Conservation (phyloP, 768 basidiomycete species). For the Boletus sp. region DNA sequence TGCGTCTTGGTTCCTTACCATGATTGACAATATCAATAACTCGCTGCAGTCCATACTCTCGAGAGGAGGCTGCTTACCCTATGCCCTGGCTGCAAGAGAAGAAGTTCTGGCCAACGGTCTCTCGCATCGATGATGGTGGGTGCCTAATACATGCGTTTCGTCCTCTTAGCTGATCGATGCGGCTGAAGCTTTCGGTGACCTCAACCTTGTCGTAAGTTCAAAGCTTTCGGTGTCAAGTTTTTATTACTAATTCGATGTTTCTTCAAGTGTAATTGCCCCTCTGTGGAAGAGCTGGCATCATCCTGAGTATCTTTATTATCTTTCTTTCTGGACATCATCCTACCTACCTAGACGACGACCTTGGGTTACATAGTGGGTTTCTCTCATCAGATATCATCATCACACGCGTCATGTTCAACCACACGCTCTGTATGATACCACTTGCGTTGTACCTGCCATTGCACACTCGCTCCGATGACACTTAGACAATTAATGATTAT, state of each 20-base stretch:
- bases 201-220: slow-evolving; percentile 80
- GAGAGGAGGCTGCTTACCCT: slow-evolving; percentile 89
- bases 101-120: slow-evolving; percentile 97
- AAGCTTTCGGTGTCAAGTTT: neutral
- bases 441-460: slow-evolving; percentile 24
- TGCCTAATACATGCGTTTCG: slow-evolving; percentile 1
- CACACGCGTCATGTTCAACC: slow-evolving; percentile 61
- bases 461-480: slow-evolving; percentile 13
- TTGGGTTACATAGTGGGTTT: slow-evolving; percentile 36
- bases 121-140: slow-evolving; percentile 90
- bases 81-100: slow-evolving; percentile 75
- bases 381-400: slow-evolving; percentile 47
- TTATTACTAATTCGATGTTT: slow-evolving; percentile 8
- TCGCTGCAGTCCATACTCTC: slow-evolving; percentile 75
- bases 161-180: slow-evolving; percentile 2
- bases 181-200: slow-evolving; percentile 80
- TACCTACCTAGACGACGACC: slow-evolving; percentile 20
- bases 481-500: slow-evolving; percentile 13
- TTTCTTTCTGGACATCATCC: slow-evolving; percentile 23
- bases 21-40: slow-evolving; percentile 6
- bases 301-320: slow-evolving; percentile 18
- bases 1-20: slow-evolving; percentile 32
- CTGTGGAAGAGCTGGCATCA: slow-evolving; percentile 74
- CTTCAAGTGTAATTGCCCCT: slow-evolving; percentile 77
- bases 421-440: slow-evolving; percentile 43